These are phyloP conservation scores for Citrullus mucosospermus DNA, from an alignment of 306 rosid species.

Conservation along the genomic window DNA sequence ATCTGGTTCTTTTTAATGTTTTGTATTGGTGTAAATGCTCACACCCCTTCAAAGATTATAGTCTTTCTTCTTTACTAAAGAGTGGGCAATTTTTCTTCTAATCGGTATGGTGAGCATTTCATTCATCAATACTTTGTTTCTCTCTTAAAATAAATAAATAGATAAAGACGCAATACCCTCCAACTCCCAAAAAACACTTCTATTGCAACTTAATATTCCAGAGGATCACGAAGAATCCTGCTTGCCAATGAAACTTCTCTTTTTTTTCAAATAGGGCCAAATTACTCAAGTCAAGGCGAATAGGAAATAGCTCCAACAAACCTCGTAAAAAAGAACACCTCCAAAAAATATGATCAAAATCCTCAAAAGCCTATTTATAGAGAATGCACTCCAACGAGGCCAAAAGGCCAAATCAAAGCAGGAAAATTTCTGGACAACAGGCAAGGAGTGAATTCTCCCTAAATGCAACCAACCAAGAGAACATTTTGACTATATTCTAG, in stretches of 20 bases:
- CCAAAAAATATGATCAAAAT: not conserved
- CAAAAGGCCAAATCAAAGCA: not conserved
- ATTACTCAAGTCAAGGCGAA: not conserved
- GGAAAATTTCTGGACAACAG: not conserved
- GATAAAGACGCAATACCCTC: not conserved
- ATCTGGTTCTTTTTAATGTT: too few species aligned
- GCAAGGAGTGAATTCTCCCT: not conserved
- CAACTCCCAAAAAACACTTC: not conserved
- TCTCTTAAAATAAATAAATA: too few species aligned
- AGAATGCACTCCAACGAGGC: not conserved
- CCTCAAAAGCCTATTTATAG: not conserved
- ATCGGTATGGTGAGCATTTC: too few species aligned
- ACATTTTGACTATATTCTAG: too few species aligned
- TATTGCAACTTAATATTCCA: not conserved
- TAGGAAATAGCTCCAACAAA: not conserved
- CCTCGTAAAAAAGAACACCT: not conserved
- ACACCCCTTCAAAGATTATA: too few species aligned
- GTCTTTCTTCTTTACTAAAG: too few species aligned
- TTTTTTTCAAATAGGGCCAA: not conserved
- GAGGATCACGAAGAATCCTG: not conserved
- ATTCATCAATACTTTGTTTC: too few species aligned
- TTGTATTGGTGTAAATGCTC: too few species aligned
- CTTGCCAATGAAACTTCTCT: not conserved
- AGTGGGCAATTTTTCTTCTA: too few species aligned
- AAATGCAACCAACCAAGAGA: not conserved